These are phyloP conservation scores for Veloporphyrellus conicus DNA, from an alignment of 1,284 basidiomycete species.

Conservation along the genomic window DNA sequence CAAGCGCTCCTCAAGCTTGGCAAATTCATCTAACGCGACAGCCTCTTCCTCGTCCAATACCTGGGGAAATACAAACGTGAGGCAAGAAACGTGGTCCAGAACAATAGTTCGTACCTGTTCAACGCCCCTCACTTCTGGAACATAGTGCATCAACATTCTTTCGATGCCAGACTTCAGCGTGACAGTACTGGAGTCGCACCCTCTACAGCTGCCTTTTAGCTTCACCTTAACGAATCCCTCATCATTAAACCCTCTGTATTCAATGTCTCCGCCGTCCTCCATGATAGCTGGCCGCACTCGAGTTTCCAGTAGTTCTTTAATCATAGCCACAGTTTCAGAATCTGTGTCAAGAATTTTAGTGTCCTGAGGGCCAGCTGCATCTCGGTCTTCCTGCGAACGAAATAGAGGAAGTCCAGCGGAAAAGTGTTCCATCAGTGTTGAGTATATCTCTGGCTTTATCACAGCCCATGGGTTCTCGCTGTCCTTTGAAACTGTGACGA, in stretches of 20 bases:
- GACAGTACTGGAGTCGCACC: constrained; percentile 89
- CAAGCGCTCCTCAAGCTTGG: constrained; percentile 83
- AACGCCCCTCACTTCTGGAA: constrained; percentile 96
- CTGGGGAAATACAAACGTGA: constrained; percentile 38
- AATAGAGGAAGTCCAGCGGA: constrained; percentile 86
- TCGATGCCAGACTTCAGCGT: constrained; percentile 96
- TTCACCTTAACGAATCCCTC: constrained; percentile 77
- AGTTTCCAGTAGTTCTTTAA: constrained; percentile 95
- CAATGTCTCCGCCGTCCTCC: constrained; percentile 90
- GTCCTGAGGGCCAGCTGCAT: constrained; percentile 84
- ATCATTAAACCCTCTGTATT: constrained; percentile 73
- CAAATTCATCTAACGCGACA: constrained; percentile 86
- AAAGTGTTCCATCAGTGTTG: constrained; percentile 97
- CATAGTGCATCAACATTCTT: constrained; percentile 98
- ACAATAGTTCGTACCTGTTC: constrained; percentile 69
- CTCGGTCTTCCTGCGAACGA: constrained; percentile 70
- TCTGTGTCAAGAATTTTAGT: constrained; percentile 95
- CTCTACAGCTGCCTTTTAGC: constrained; percentile 94
- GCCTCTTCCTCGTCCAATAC: constrained; percentile 88
- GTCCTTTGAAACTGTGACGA: constrained; percentile 95
- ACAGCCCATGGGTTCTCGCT: constrained; percentile 82
- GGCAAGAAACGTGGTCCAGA: not conserved
- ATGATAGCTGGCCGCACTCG: constrained; percentile 94
- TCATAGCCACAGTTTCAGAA: constrained; percentile 98
- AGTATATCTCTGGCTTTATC: constrained; percentile 97